Conservation (phyloP, 805 yeast genomes). For the Kregervanrija pseudodelftensis region DNA sequence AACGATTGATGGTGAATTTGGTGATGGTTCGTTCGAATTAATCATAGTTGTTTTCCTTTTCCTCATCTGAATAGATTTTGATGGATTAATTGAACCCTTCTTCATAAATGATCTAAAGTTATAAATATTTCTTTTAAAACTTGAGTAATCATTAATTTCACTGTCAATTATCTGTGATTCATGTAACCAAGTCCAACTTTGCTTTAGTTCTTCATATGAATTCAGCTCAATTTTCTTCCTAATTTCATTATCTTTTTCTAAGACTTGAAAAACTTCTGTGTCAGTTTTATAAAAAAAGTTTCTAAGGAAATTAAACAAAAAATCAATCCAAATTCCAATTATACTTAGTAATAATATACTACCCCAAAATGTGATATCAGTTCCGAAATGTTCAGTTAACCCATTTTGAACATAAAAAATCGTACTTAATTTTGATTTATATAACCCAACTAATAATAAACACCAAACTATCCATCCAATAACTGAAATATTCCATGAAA, state of each 20-base stretch:
- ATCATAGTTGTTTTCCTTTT: conserved; percentile 44
- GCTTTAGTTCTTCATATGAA: conserved; percentile 65
- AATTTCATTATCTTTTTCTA: conserved; percentile 64
- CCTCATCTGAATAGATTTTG: conserved; percentile 30
- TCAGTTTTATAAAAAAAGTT: conserved; percentile 59
- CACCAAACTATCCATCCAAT: conserved; percentile 88
- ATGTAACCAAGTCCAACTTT: conserved; percentile 65
- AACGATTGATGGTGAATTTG: conserved; percentile 36
- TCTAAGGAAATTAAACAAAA: conserved; percentile 51
- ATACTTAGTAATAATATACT: conserved; percentile 48
- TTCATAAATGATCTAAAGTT: conserved; percentile 25
- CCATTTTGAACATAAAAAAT: conserved; percentile 72
- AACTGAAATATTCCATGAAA: conserved; percentile 61
- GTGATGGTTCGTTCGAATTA: conserved; percentile 41
- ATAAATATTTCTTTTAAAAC: conserved; percentile 12
- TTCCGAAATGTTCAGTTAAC: conserved; percentile 64
- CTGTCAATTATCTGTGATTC: conserved; percentile 25
- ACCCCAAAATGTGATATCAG: conserved; percentile 85
- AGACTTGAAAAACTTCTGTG: conserved; percentile 67
- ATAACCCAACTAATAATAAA: conserved; percentile 64
- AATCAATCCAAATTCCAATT: conserved; percentile 61
- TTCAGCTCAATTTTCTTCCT: conserved; percentile 65
- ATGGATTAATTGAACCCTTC: conserved; percentile 30
- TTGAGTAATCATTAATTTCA: conserved; percentile 14
- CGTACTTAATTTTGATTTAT: conserved; percentile 41